Percentiles rank a stretch among this genome's conserved stretches.
phyloP scores from a whole-genome alignment of 2,329 filamentous ascomycete species.

The Cercospora sp. region DNA sequence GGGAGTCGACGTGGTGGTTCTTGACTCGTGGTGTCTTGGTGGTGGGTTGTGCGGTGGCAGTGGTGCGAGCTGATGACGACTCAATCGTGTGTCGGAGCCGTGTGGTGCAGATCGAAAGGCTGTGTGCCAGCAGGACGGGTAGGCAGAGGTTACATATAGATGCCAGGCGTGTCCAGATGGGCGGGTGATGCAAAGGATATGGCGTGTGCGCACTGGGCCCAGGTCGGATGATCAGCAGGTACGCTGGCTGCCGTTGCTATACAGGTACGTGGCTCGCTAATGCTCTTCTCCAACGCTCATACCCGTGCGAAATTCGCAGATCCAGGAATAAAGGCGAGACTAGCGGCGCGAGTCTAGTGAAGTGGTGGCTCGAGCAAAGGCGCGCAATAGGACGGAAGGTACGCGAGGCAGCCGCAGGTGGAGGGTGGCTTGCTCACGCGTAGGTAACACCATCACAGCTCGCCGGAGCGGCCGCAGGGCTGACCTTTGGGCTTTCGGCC shows the following conservation, averaged over 20 bases:
- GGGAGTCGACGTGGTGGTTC: conserved; percentile 10
- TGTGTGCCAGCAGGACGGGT: neutral
- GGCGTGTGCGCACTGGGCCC: neutral
- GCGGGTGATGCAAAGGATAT: neutral
- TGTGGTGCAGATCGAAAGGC: neutral
- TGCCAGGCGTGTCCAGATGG: neutral
- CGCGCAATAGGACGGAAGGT: conserved; percentile 3
- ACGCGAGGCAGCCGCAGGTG: conserved; percentile 1
- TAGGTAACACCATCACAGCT: neutral
- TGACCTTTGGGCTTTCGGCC: neutral
- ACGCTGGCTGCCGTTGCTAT: neutral
- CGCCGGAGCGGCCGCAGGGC: conserved; percentile 10
- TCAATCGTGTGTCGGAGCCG: neutral
- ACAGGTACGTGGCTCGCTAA: neutral
- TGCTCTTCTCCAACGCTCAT: conserved; percentile 1
- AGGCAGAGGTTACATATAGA: neutral
- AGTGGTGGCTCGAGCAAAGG: neutral
- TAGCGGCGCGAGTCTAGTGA: neutral
- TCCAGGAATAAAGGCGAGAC: conserved; percentile 1
- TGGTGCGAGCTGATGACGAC: neutral
- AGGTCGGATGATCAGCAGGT: conserved; percentile 1
- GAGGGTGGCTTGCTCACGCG: conserved; percentile 8
- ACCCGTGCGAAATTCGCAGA: conserved; percentile 1
- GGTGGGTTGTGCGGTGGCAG: neutral
- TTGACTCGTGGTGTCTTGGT: neutral